Evolutionary conservation across 768 basidiomycete genomes (phyloP), one percentile per base, ranked within the genome.

Genomic region (Pleurotus salmoneostramineus): DNA sequence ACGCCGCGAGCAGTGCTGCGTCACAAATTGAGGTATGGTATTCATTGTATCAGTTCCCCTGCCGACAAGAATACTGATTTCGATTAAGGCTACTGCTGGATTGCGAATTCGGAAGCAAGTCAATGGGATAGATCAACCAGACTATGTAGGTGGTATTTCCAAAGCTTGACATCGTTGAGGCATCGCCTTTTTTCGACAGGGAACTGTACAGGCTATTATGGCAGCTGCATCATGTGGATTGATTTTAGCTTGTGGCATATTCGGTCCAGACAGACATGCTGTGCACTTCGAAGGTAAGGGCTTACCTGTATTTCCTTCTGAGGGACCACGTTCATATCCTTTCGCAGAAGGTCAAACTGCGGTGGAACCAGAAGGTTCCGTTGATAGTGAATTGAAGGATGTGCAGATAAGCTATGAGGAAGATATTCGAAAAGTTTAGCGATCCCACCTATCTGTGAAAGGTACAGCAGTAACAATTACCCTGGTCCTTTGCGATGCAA

Each of bases 1-100:
- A 83, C 71, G 77, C 60, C 15, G 61, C 57, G 12, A 62, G 61
- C n/a, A 58, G 52, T 14, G 61, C 61, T 15, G 61, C 61, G 10
- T 61, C 61, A 15, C 61, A 62, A 42, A 62, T 62, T 48, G 61
- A 62, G 46, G 61, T 61, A 50, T 8, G 35, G 17, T 2, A 3
- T 34, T 44, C 32, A 36, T 46, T 21, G 7, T 0, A 6, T 34
- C 8, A 10, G 15, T 1, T 14, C 0, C 8, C 15, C n/a, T 56
- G 8, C 8, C 40, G 31, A 37, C 32, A 3, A 45, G 5, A n/a
- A 11, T 5, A 3, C 14, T 55, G 32, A 8, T 27, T 43, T 43
- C 11, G 6, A 27, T 15, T 21, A 15, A 61, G 60, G 60, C 60
- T 27, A 61, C 60, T 1, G 60, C 60, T 10, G 58, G 60, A 6